Base-by-base conservation (phyloP, 129 eudicot genomes). In the Flaveria brownii region DNA sequence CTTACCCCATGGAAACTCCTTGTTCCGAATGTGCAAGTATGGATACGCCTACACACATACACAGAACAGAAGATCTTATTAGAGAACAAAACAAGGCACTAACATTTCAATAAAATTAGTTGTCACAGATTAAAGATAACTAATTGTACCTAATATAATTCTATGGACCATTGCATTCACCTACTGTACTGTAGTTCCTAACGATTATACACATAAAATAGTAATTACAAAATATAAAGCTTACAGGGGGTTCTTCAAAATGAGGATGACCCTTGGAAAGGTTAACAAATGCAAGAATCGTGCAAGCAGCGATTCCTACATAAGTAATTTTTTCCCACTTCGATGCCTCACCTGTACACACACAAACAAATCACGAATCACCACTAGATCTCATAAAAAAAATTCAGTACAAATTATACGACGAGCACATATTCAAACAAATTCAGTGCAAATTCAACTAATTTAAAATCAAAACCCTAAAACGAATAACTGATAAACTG, bases 1-100 rank as follows among this genome's bases (percentile, higher is more conserved):
- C 90, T 70, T 85, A 92, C 98, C 98, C 98, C 98, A 92, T 70
- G 98, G 98, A 54, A 92, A 92, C 77, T 92, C 98, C 98, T 92
- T 92, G 88, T 90, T 92, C 26, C 98, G 94, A 76, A 92, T 92
- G 86, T 86, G 98, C 87, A 92, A 9, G 67, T 92, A 86, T 43
- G 96, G 84, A 78, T 90, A 92, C 9, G 96, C 67, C 98, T 92
- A 89, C 85, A 84, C 14, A 43, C 12, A 76, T 50, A 71, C 9
- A 80, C 23, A 33, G 66, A 68, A 57, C 22, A 74, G 75, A 7
- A 67, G 61, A 75, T 64, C 60, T 15, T 17, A 77, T 54, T 50
- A 47, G 43, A 42, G n/a, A 86, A 17, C 6, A 36, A 61, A 33
- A 55, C 57, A 70, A 20, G 7, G 77, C 2, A 33, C 9, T 64